Evolutionary conservation across 192 early-diverging fungal species (phyloP), one percentile per base, ranked within the genome.

Genomic region (Backusella liffmaniae): DNA sequence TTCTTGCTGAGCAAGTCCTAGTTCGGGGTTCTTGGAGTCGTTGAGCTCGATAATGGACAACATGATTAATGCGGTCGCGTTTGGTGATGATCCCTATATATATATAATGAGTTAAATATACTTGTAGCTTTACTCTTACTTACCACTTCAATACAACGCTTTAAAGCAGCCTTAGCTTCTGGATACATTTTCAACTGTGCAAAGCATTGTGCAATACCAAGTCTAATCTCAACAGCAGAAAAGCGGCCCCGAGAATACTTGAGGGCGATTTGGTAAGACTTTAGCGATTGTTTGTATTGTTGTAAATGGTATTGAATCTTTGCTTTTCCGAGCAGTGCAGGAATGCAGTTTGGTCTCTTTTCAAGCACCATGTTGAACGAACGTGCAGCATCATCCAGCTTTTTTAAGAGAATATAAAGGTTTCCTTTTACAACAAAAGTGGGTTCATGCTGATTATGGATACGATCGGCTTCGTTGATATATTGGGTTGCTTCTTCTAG

Each of bases 191-290:
- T 87, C 5, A 97, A 85, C 56, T 89, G 89, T 73, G 91, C 85
- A 81, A 90, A 94, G 79, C 97, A 98, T 70, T 96, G 85, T 15
- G 95, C 96, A 76, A 98, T 96, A 23, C 93, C 90, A 29, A 96
- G 82, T 32, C 97, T 90, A 86, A 80, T 96, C 90, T 62, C 94
- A 86, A 73, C 82, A 21, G 49, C 81, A 32, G 76, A 67, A 37
- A 72, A 68, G 3, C 75, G 71, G 16, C 87, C 79, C 5, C 85
- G 77, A 1, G 96, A 91, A 78, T 70, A 90, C 73, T 39, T 84
- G 4, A 96, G 85, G 13, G 94, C 88, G 59, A 86, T 88, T 80
- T 97, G 95, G 79, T 97, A 98, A 29, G 79, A 76, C 18, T 79
- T 83, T 75, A 98, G 84, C 18, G 95, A 93, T 21, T 86, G 79